Evolutionary conservation across 75 land plant species (phyloP).

Genomic region (Adiantum capillusveneris): DNA sequence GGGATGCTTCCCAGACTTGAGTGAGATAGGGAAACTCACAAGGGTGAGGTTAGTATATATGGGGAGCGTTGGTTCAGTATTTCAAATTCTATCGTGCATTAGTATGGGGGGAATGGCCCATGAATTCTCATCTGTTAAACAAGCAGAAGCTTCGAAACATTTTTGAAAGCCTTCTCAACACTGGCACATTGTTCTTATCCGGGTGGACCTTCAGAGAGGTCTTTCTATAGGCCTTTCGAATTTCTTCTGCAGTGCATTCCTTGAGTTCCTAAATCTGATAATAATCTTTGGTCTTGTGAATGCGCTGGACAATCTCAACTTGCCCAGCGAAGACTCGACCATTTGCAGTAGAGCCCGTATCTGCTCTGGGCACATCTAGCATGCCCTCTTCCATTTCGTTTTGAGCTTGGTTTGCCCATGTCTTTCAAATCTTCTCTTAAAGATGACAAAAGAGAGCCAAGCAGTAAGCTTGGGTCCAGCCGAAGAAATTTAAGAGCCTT

Average conservation of each 20-base stretch:
- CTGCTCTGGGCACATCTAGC: no score
- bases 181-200: constrained; percentile 82
- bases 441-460: background rate
- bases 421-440: no score
- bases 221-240: constrained; percentile 81
- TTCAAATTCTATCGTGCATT: no score
- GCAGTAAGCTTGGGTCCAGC: constrained; percentile 2
- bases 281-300: constrained; percentile 41
- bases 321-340: background rate
- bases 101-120: no score
- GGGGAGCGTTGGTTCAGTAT: no score
- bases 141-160: constrained; percentile 78
- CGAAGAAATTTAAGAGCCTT: constrained; percentile 62
- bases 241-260: constrained; percentile 57
- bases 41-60: no score
- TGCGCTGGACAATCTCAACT: background rate
- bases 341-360: no score
- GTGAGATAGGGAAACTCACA: no score
- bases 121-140: constrained; percentile 41
- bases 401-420: no score
- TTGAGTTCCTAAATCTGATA: constrained; percentile 70
- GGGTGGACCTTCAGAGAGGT: constrained; percentile 91
- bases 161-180: constrained; percentile 88
- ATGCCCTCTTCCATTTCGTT: no score
- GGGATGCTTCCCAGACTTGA: no score